phyloP scores from a whole-genome alignment of 805 yeast genomes.

The Zygosaccharomyces bailii region DNA sequence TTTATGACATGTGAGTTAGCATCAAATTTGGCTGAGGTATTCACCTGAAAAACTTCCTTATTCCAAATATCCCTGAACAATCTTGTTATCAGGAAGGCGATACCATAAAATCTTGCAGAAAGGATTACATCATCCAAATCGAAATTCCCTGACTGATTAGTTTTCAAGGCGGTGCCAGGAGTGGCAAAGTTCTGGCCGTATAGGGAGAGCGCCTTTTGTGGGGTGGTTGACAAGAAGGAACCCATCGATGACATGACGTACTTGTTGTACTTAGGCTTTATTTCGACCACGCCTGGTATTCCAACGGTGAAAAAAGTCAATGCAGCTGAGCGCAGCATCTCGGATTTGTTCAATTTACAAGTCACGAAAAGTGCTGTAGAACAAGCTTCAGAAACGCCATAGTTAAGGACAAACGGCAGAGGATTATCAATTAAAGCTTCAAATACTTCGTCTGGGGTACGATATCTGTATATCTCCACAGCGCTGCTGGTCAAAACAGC shows the following conservation, averaged over 20 bases:
- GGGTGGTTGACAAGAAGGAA: constrained; percentile 27
- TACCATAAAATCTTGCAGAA: constrained; percentile 89
- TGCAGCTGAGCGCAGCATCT: constrained; percentile 42
- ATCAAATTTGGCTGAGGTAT: constrained; percentile 21
- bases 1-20: constrained; percentile 16
- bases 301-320: constrained; percentile 43
- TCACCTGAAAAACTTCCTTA: constrained; percentile 54
- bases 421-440: constrained; percentile 68
- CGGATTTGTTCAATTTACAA: constrained; percentile 66
- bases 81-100: constrained; percentile 73
- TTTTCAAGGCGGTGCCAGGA: constrained; percentile 8
- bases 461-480: constrained; percentile 67
- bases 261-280: constrained; percentile 40
- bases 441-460: constrained; percentile 77
- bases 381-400: constrained; percentile 88
- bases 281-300: constrained; percentile 42
- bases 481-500: constrained; percentile 82
- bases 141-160: constrained; percentile 26
- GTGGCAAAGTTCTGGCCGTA: constrained; percentile 15
- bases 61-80: constrained; percentile 79
- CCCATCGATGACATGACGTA: constrained; percentile 31
- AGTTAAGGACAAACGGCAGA: constrained; percentile 65
- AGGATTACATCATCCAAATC: constrained; percentile 73
- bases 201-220: constrained; percentile 16
- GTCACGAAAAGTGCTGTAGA: constrained; percentile 83